Evolutionary conservation across 2,329 filamentous ascomycete genomes (phyloP).

Genomic region (Cordyceps cateniannulata): DNA sequence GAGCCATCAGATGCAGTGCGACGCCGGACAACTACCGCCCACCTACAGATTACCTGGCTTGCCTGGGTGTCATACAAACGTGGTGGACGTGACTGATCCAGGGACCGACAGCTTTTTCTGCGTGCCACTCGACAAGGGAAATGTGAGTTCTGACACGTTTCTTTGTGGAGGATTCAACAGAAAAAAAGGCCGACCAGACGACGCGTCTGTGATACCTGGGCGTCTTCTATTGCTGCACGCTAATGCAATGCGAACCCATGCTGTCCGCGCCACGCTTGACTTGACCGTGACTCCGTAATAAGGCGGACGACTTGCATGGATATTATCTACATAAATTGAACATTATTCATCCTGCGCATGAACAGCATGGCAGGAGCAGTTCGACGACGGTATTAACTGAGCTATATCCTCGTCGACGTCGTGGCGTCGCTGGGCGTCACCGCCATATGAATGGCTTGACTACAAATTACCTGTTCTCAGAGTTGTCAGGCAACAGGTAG

Average conservation of each 20-base stretch:
- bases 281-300: neutral
- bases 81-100: neutral
- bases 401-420: neutral
- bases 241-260: neutral
- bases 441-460: neutral
- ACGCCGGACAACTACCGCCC: neutral
- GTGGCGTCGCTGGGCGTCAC: neutral
- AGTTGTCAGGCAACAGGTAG: no score
- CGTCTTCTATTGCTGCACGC: neutral
- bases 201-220: neutral
- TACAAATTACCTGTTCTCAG: no score
- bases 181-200: neutral
- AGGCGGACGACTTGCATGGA: neutral
- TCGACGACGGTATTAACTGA: neutral
- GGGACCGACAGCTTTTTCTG: neutral
- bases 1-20: neutral
- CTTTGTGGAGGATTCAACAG: neutral
- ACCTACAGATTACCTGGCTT: no score
- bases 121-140: neutral
- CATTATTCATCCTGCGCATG: neutral
- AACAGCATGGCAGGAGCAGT: neutral
- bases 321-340: neutral
- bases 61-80: neutral
- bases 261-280: neutral
- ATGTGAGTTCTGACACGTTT: constrained; percentile 1